These are phyloP conservation scores for Sarocladiaceae sp. DNA, from an alignment of 2,329 filamentous ascomycete genomes.

Conservation along the genomic window DNA sequence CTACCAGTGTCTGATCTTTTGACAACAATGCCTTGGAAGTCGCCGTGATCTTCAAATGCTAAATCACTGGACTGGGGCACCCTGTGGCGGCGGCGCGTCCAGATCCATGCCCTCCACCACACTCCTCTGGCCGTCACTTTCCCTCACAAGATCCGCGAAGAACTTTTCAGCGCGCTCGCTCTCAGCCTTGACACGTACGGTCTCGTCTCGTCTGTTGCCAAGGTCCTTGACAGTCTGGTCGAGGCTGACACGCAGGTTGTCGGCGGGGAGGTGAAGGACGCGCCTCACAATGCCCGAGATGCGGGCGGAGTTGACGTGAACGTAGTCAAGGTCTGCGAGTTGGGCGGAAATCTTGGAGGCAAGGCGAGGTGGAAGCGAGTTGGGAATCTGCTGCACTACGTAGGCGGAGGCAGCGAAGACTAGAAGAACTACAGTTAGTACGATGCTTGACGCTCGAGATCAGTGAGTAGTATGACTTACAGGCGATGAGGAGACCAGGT, in stretches of 20 bases:
- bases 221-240: conserved; percentile 83
- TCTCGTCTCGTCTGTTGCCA: conserved; percentile 70
- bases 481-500: conserved; percentile 70
- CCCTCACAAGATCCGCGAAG: conserved; percentile 76
- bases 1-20: too few relatives aligned
- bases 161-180: conserved; percentile 85
- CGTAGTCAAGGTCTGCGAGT: conserved; percentile 80
- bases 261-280: conserved; percentile 79
- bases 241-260: conserved; percentile 76
- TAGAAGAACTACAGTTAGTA: conserved; percentile 28
- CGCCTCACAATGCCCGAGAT: conserved; percentile 83
- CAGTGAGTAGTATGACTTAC: too few relatives aligned
- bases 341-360: conserved; percentile 77
- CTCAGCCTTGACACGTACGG: conserved; percentile 71
- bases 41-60: not conserved
- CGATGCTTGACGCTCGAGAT: not conserved
- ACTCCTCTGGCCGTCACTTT: conserved; percentile 47
- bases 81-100: conserved; percentile 42
- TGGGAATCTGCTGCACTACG: conserved; percentile 78
- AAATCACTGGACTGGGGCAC: not conserved
- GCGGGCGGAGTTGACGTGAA: conserved; percentile 78
- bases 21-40: too few relatives aligned
- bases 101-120: conserved; percentile 48
- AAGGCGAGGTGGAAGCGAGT: conserved; percentile 79
- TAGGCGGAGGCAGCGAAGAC: conserved; percentile 72